A percentile compares a stretch with the other conserved stretches of the same genome.
These are phyloP conservation scores for Nephelium lappaceum DNA, from an alignment of 345 rosid species.

Conservation along the genomic window DNA sequence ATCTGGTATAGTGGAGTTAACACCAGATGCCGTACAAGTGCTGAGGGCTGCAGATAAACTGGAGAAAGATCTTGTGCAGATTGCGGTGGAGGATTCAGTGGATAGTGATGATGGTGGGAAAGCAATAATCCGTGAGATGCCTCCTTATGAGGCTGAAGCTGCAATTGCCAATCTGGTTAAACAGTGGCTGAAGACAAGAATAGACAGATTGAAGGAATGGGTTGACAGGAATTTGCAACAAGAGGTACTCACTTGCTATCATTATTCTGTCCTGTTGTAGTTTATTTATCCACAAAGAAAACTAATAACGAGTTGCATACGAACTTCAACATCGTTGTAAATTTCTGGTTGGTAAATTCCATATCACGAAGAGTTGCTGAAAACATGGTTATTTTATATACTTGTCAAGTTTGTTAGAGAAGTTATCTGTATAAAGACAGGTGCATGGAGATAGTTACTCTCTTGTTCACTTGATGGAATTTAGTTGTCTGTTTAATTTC, in stretches of 20 bases:
- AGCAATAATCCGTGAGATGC: slow-evolving; percentile 98
- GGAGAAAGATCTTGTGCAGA: slow-evolving; percentile 97
- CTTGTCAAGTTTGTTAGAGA: not conserved
- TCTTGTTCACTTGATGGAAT: not conserved
- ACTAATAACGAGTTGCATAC: not conserved
- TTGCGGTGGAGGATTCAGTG: slow-evolving; percentile 97
- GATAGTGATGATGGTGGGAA: slow-evolving; percentile 99
- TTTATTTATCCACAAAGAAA: not conserved
- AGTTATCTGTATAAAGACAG: not conserved
- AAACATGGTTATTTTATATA: no score
- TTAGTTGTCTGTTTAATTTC: slow-evolving; percentile 15
- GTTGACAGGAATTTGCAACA: slow-evolving; percentile 87
- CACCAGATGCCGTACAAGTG: slow-evolving; percentile 90
- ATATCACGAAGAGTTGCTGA: not conserved
- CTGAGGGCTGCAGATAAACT: slow-evolving; percentile 93
- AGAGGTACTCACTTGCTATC: slow-evolving; percentile 54
- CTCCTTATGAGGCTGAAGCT: slow-evolving; percentile 93
- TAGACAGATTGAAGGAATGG: slow-evolving; percentile 90
- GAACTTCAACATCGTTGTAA: not conserved
- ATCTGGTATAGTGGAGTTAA: slow-evolving; percentile 73
- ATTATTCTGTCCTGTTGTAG: not conserved
- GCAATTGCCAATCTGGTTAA: slow-evolving; percentile 90
- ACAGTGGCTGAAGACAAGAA: slow-evolving; percentile 75
- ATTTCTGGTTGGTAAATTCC: not conserved
- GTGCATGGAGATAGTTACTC: not conserved